Conservation (phyloP, 225 moss, liverwort and hornwort genomes). For the Marchantia polymorpha region DNA sequence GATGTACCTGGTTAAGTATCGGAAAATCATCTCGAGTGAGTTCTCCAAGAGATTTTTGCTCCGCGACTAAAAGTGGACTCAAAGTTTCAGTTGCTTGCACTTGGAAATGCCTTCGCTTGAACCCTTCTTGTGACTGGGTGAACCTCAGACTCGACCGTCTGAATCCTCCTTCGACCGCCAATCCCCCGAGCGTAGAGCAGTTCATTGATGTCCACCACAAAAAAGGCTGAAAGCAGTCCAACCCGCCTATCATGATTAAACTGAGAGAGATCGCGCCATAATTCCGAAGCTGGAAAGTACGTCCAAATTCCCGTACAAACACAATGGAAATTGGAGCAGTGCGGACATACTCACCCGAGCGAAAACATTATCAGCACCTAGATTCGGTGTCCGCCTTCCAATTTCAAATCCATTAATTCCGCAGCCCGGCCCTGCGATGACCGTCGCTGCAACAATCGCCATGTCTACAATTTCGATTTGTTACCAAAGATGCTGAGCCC, state of each 20-base stretch:
- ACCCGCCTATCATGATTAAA: background rate
- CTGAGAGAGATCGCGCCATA: background rate
- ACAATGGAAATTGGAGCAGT: background rate
- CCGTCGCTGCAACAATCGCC: constrained; percentile 5
- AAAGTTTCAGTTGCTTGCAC: constrained; percentile 32
- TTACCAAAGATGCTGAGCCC: background rate
- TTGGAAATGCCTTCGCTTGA: background rate
- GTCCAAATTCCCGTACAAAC: too few species aligned
- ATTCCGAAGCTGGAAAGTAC: background rate
- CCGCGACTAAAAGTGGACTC: constrained; percentile 9
- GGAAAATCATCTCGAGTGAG: constrained; percentile 68
- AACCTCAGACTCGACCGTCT: background rate
- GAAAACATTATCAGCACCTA: background rate
- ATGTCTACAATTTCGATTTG: background rate
- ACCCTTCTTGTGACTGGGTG: constrained; percentile 3
- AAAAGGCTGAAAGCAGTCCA: background rate
- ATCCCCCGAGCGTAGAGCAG: too few species aligned
- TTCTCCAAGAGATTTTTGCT: constrained; percentile 50
- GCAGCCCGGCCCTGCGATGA: background rate
- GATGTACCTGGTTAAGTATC: constrained; percentile 59
- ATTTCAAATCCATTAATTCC: background rate
- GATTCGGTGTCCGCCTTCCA: background rate
- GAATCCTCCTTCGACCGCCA: background rate
- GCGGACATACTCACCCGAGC: background rate
- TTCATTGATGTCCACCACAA: background rate